phyloP scores from a whole-genome alignment of 1,284 basidiomycete species.

The Tylopilus sp. region DNA sequence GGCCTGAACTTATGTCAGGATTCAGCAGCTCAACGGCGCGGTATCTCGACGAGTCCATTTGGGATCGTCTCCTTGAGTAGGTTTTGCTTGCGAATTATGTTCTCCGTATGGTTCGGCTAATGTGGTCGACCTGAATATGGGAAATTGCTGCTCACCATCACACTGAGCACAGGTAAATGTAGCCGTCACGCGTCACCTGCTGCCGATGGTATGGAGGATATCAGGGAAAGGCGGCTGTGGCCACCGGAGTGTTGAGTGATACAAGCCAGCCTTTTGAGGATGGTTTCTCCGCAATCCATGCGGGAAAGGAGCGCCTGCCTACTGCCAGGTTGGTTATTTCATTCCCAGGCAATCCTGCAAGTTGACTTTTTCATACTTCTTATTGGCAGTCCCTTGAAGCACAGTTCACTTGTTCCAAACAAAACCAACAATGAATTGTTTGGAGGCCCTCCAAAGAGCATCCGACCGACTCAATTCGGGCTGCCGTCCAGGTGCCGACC shows the following conservation, averaged over 20 bases:
- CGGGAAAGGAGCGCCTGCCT: background rate
- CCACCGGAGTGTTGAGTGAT: slow-evolving; percentile 12
- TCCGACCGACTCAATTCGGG: background rate
- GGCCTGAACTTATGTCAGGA: too few species aligned
- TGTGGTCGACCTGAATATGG: too few species aligned
- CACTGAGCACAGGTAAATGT: too few species aligned
- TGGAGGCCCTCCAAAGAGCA: slow-evolving; percentile 4
- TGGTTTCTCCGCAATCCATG: background rate
- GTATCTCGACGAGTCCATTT: too few species aligned
- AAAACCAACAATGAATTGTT: background rate
- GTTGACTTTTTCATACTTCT: too few species aligned
- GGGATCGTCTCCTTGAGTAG: too few species aligned
- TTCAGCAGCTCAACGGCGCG: too few species aligned
- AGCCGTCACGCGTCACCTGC: background rate
- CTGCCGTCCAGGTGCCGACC: background rate
- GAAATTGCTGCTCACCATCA: background rate
- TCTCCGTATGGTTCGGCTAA: too few species aligned
- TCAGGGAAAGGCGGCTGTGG: slow-evolving; percentile 3
- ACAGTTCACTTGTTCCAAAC: background rate
- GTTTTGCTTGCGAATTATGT: too few species aligned
- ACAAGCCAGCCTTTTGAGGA: slow-evolving; percentile 5
- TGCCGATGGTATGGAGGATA: background rate
- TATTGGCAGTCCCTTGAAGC: background rate
- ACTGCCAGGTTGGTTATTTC: background rate
- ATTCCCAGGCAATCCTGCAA: slow-evolving; percentile 4